phyloP scores from a whole-genome alignment of 345 rosid species.

The Geranium brycei region DNA sequence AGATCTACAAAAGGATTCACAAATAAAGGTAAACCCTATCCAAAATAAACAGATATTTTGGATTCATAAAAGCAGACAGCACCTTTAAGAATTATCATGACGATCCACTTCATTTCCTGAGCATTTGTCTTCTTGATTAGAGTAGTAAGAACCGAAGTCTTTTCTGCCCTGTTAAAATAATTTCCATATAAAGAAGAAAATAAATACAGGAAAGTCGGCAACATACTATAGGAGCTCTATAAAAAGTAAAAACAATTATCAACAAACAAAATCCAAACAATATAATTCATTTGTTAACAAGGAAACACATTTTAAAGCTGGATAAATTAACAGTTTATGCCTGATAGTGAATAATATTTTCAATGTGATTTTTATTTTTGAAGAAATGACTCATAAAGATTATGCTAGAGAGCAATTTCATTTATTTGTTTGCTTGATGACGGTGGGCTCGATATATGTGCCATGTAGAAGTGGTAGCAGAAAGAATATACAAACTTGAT shows the following conservation, averaged over 20 bases:
- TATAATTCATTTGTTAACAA: not conserved
- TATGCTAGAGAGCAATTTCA: not conserved
- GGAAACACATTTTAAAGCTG: not conserved
- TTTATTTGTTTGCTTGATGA: too few species aligned
- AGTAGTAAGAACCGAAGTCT: constrained; percentile 48
- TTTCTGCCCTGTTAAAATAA: constrained; percentile 42
- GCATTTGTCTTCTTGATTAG: constrained; percentile 88
- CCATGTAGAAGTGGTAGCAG: not conserved
- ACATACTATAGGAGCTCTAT: not conserved
- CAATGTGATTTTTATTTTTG: too few species aligned
- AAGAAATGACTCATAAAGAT: not conserved
- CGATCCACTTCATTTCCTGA: constrained; percentile 92
- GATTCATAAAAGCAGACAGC: not conserved
- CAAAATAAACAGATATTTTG: not conserved
- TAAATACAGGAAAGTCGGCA: not conserved
- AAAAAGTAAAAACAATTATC: not conserved
- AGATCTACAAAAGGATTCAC: constrained; percentile 39
- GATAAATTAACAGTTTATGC: too few species aligned
- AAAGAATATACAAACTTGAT: not conserved
- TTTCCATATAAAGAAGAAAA: not conserved
- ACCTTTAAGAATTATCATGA: constrained; percentile 92
- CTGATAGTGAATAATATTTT: too few species aligned
- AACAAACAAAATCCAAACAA: not conserved
- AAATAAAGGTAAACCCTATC: constrained; percentile 6
- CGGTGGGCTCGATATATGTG: not conserved